These are phyloP conservation scores for Aspergillus ibericus DNA, from an alignment of 2,329 filamentous ascomycete species.

Conservation along the genomic window DNA sequence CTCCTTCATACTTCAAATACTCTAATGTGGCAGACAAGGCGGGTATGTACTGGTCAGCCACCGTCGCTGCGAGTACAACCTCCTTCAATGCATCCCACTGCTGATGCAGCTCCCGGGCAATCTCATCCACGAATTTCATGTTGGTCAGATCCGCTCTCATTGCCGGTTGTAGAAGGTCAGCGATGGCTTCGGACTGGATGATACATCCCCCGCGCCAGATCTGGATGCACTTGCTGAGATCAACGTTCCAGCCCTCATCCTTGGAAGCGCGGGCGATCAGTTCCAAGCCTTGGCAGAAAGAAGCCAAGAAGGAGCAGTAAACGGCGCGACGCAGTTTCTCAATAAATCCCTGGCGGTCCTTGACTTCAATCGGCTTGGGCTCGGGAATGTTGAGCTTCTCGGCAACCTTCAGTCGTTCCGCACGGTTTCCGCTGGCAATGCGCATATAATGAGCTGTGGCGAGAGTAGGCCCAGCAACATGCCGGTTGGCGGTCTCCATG, in stretches of 20 bases:
- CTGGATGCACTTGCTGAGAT: slow-evolving; percentile 44
- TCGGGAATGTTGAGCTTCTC: slow-evolving; percentile 49
- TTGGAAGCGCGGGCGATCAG: slow-evolving; percentile 61
- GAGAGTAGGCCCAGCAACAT: slow-evolving; percentile 66
- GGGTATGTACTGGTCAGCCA: slow-evolving; percentile 61
- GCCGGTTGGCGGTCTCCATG: slow-evolving; percentile 60
- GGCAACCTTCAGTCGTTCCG: slow-evolving; percentile 54
- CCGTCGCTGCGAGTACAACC: slow-evolving; percentile 55
- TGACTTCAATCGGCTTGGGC: slow-evolving; percentile 34
- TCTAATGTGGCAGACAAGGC: slow-evolving; percentile 63
- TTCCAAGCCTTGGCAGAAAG: slow-evolving; percentile 66
- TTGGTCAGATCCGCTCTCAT: slow-evolving; percentile 33
- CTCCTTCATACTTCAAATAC: slow-evolving; percentile 64
- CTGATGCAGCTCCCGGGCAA: slow-evolving; percentile 56
- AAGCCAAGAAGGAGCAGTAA: slow-evolving; percentile 61
- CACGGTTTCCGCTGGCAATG: slow-evolving; percentile 62
- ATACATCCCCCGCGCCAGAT: slow-evolving; percentile 73
- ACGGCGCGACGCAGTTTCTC: slow-evolving; percentile 61
- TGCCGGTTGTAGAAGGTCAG: slow-evolving; percentile 54
- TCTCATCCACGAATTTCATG: slow-evolving; percentile 43
- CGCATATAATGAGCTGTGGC: slow-evolving; percentile 63
- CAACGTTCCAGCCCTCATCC: slow-evolving; percentile 58
- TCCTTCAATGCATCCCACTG: slow-evolving; percentile 55
- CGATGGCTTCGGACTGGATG: slow-evolving; percentile 66
- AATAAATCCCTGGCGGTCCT: slow-evolving; percentile 49